These are phyloP conservation scores for Annulohypoxylon truncatum DNA, from an alignment of 2,329 filamentous ascomycete species.

Conservation along the genomic window DNA sequence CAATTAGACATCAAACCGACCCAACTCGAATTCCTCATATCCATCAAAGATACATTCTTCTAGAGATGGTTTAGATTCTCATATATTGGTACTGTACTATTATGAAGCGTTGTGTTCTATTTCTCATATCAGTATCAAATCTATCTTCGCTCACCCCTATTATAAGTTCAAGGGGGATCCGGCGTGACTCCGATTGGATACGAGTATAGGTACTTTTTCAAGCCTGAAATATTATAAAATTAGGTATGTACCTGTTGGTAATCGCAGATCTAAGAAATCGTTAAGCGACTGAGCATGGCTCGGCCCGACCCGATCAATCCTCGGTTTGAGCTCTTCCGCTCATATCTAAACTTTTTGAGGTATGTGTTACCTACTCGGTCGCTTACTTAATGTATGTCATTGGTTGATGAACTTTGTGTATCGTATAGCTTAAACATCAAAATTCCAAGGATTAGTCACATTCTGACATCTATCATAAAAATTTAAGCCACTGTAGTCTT, in stretches of 20 bases:
- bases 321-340: not conserved
- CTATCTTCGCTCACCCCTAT: no score
- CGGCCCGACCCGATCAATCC: not conserved
- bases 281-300: not conserved
- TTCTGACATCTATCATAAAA: no score
- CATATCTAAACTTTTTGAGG: not conserved
- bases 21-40: not conserved
- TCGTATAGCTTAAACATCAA: not conserved
- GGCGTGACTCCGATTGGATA: no score
- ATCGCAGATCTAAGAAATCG: no score
- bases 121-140: no score
- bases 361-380: not conserved
- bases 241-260: no score
- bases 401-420: not conserved
- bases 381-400: not conserved
- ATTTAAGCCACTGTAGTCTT: no score
- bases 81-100: not conserved
- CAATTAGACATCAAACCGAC: not conserved
- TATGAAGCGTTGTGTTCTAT: no score
- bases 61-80: not conserved
- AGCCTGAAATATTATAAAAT: not conserved
- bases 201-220: not conserved
- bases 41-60: not conserved
- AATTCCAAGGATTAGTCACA: no score
- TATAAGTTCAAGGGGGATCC: no score